Evolutionary conservation across 805 yeast genomes (phyloP).

Genomic region (Spathaspora arborariae): DNA sequence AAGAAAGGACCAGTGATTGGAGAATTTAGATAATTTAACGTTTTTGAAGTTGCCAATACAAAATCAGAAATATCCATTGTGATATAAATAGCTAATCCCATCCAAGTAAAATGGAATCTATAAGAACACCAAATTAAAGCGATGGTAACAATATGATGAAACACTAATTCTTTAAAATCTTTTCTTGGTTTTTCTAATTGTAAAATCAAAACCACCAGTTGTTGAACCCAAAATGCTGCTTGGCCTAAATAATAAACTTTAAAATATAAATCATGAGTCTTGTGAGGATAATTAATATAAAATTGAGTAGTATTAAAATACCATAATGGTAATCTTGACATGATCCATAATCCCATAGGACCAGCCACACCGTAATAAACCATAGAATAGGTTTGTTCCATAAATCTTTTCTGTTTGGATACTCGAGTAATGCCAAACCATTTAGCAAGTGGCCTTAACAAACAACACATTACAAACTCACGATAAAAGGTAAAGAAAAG

Average conservation of each 20-base stretch:
- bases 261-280: slow-evolving; percentile 61
- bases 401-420: slow-evolving; percentile 69
- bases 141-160: slow-evolving; percentile 91
- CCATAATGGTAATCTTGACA: slow-evolving; percentile 83
- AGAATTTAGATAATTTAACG: slow-evolving; percentile 81
- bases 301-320: slow-evolving; percentile 80
- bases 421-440: slow-evolving; percentile 47
- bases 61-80: slow-evolving; percentile 97
- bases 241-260: slow-evolving; percentile 85
- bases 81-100: slow-evolving; percentile 85
- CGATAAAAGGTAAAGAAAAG: slow-evolving; percentile 85
- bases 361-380: slow-evolving; percentile 78
- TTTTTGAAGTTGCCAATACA: slow-evolving; percentile 78
- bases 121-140: slow-evolving; percentile 82
- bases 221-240: slow-evolving; percentile 98
- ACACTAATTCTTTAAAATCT: slow-evolving; percentile 85
- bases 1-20: slow-evolving; percentile 61
- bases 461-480: slow-evolving; percentile 83
- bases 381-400: slow-evolving; percentile 89
- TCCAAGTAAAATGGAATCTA: slow-evolving; percentile 93
- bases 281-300: slow-evolving; percentile 81
- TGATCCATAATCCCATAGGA: slow-evolving; percentile 84
- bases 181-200: slow-evolving; percentile 94
- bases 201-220: slow-evolving; percentile 73
- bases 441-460: slow-evolving; percentile 70